A percentile compares a stretch with the other conserved stretches of the same genome.
Conservation (phyloP, 345 rosid genomes). For the Pseudoturritis turrita region DNA sequence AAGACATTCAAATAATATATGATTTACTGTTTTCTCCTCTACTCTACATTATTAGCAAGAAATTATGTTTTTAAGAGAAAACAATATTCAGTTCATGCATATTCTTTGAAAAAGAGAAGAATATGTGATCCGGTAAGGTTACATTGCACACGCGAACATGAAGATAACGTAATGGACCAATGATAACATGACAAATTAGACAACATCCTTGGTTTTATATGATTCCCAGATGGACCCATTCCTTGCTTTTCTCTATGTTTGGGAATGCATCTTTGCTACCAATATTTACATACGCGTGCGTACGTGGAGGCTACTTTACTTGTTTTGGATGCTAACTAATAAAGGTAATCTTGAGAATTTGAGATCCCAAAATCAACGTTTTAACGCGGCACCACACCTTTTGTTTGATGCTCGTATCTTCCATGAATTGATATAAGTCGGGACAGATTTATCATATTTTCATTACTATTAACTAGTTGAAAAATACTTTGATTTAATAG, state of each 20-base stretch:
- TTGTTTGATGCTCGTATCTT: neutral
- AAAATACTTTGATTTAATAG: too few relatives aligned
- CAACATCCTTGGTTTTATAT: constrained; percentile 10
- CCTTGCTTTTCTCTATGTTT: constrained; percentile 10
- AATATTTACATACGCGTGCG: constrained; percentile 23
- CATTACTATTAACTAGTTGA: neutral
- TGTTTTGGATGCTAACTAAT: constrained; percentile 18
- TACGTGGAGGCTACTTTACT: constrained; percentile 25
- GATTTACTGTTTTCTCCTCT: too few relatives aligned
- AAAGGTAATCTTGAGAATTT: neutral
- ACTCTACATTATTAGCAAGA: too few relatives aligned
- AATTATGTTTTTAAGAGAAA: neutral
- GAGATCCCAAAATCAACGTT: neutral
- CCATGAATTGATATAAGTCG: neutral
- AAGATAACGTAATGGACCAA: constrained; percentile 29
- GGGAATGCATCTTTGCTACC: constrained; percentile 2
- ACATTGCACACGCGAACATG: constrained; percentile 28
- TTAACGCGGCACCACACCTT: constrained; percentile 18
- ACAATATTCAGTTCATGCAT: neutral
- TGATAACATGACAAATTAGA: constrained; percentile 14
- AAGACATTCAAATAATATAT: too few relatives aligned
- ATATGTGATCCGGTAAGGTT: constrained; percentile 4
- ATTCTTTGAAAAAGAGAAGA: neutral
- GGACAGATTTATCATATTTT: neutral
- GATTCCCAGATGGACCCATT: constrained; percentile 28